A percentile compares a stretch with the other conserved stretches of the same genome.
These are phyloP conservation scores for Aegilops longissima DNA, from an alignment of 176 grass and related monocot genomes.

Conservation along the genomic window DNA sequence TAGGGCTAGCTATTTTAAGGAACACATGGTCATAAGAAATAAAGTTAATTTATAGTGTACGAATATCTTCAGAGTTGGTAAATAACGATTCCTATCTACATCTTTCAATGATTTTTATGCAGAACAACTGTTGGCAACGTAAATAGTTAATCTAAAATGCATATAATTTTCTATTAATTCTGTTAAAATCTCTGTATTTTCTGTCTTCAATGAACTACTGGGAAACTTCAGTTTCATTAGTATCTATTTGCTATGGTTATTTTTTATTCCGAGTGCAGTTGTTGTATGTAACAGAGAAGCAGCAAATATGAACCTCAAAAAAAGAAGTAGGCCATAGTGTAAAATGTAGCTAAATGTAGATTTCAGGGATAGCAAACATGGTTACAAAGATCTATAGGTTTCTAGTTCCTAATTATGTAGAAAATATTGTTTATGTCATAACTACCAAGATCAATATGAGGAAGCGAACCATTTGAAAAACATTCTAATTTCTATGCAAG, in stretches of 20 bases:
- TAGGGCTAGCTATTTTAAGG: too few species aligned
- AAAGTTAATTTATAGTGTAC: too few species aligned
- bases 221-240: too few species aligned
- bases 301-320: background rate
- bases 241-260: background rate
- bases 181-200: too few species aligned
- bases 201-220: too few species aligned
- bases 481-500: background rate
- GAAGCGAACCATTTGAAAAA: background rate
- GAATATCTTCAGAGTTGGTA: too few species aligned
- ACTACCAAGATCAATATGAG: background rate
- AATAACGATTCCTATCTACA: too few species aligned
- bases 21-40: too few species aligned
- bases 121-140: too few species aligned
- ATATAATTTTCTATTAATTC: too few species aligned
- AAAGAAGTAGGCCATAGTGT: background rate
- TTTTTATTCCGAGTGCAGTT: background rate
- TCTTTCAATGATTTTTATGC: too few species aligned
- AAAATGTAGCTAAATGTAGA: background rate
- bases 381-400: background rate
- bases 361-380: background rate
- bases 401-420: background rate
- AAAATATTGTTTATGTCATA: background rate
- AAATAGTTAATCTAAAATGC: too few species aligned
- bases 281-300: background rate